phyloP scores from a whole-genome alignment of 2,329 filamentous ascomycete genomes.

The Pseudogymnoascus sp. region DNA sequence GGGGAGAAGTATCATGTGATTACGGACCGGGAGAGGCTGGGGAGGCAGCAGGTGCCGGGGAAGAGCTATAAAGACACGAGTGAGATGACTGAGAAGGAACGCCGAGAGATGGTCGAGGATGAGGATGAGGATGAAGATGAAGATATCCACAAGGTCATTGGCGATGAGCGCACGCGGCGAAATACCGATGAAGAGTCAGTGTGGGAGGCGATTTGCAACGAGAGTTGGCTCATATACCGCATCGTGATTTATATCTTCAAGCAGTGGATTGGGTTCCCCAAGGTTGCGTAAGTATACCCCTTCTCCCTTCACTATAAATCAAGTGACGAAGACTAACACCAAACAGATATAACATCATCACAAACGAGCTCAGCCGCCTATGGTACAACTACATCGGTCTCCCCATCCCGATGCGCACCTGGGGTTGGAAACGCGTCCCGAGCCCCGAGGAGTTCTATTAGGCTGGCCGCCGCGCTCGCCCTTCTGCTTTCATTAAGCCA shows the following conservation, averaged over 20 bases:
- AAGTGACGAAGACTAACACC: not conserved
- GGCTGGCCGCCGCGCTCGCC: not conserved
- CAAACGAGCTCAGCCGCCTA: conserved; percentile 46
- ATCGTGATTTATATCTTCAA: conserved; percentile 56
- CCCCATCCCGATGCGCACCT: conserved; percentile 47
- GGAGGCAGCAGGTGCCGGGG: conserved; percentile 33
- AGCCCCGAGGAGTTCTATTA: conserved; percentile 26
- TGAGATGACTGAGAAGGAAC: conserved; percentile 15
- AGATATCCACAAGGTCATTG: conserved; percentile 34
- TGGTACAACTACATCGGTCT: conserved; percentile 59
- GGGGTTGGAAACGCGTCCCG: conserved; percentile 37
- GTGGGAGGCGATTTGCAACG: conserved; percentile 51
- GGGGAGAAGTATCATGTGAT: conserved; percentile 19
- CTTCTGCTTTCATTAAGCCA: not conserved
- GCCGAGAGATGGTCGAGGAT: conserved; percentile 26
- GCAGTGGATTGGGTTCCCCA: conserved; percentile 64
- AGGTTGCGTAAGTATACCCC: conserved; percentile 53
- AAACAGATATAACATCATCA: conserved; percentile 37
- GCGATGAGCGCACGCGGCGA: conserved; percentile 23
- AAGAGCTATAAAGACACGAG: conserved; percentile 13
- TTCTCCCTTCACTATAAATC: not conserved
- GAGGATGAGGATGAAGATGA: conserved; percentile 28
- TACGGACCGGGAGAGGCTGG: conserved; percentile 31
- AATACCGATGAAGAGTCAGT: conserved; percentile 32
- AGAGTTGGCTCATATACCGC: conserved; percentile 58